Evolutionary conservation across 768 basidiomycete species (phyloP).

Genomic region (Kwoniella bestiolae): DNA sequence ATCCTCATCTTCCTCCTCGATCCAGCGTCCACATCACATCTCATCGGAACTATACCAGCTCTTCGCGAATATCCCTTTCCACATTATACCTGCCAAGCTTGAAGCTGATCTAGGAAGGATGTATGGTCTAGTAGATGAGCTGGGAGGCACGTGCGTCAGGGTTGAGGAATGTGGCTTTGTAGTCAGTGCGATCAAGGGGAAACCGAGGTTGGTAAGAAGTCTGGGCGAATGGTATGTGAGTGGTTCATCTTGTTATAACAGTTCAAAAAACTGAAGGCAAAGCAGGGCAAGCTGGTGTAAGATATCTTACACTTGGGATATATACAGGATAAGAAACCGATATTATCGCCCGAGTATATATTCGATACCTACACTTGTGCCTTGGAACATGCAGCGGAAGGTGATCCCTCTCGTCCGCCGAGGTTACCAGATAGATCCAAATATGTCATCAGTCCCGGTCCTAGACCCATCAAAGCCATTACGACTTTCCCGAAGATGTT

Average conservation of each 20-base stretch:
- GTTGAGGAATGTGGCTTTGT: conserved; percentile 34
- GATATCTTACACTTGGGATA: not conserved
- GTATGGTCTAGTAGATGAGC: conserved; percentile 45
- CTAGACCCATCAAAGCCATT: conserved; percentile 2
- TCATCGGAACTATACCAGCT: conserved; percentile 41
- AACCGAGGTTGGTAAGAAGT: conserved; percentile 41
- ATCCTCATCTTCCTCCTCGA: conserved; percentile 37
- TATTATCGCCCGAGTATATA: conserved; percentile 42
- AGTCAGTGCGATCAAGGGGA: conserved; percentile 45
- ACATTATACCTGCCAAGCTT: conserved; percentile 52
- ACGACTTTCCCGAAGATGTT: not conserved
- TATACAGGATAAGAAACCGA: conserved; percentile 33
- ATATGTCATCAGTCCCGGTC: conserved; percentile 18
- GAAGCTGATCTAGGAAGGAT: conserved; percentile 39
- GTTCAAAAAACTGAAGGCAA: too few relatives aligned
- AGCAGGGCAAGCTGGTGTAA: too few relatives aligned
- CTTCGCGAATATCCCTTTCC: conserved; percentile 48
- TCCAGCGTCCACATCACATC: conserved; percentile 5
- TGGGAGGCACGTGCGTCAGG: conserved; percentile 43
- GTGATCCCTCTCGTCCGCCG: conserved; percentile 4
- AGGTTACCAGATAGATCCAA: conserved; percentile 16
- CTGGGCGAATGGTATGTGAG: conserved; percentile 42
- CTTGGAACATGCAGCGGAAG: conserved; percentile 23
- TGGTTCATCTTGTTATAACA: too few relatives aligned
- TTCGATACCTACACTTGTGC: conserved; percentile 37